Conservation (phyloP, 225 moss, liverwort and hornwort species). For the Polytrichum commune region DNA sequence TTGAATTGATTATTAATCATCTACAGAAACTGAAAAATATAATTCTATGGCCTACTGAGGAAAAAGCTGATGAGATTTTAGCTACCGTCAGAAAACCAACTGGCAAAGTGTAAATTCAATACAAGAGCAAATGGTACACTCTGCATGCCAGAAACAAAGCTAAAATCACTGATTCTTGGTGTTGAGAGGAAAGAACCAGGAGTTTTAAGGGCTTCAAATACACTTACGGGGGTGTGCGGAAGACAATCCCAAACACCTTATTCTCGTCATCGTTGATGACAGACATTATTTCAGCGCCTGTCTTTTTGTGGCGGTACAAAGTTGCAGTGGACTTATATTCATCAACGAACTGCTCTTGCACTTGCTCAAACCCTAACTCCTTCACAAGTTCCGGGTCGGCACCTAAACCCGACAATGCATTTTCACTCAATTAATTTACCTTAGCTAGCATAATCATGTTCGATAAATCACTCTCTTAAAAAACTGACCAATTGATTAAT, state of each 20-base stretch:
- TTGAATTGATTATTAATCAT: no score
- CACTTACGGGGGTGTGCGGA: constrained; percentile 97
- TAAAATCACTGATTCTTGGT: not conserved
- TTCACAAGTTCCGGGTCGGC: constrained; percentile 82
- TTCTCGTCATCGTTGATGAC: constrained; percentile 95
- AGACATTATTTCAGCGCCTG: constrained; percentile 92
- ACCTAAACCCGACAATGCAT: constrained; percentile 35
- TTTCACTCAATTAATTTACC: not conserved
- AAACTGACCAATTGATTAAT: no score
- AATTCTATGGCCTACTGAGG: no score
- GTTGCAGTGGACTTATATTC: constrained; percentile 96
- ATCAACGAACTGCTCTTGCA: constrained; percentile 85
- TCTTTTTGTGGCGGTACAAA: constrained; percentile 89
- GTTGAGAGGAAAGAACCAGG: not conserved
- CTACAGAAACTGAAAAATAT: no score
- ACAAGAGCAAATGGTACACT: no score
- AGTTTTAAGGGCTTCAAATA: not conserved
- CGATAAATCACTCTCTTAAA: no score
- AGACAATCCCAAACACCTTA: constrained; percentile 94
- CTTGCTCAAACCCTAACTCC: constrained; percentile 81
- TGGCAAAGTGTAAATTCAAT: no score
- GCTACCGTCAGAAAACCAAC: no score
- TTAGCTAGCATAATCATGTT: no score
- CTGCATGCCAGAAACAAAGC: no score
- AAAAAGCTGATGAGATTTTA: no score